phyloP scores from a whole-genome alignment of 768 basidiomycete species.

The Coprinopsis marcescibilis region DNA sequence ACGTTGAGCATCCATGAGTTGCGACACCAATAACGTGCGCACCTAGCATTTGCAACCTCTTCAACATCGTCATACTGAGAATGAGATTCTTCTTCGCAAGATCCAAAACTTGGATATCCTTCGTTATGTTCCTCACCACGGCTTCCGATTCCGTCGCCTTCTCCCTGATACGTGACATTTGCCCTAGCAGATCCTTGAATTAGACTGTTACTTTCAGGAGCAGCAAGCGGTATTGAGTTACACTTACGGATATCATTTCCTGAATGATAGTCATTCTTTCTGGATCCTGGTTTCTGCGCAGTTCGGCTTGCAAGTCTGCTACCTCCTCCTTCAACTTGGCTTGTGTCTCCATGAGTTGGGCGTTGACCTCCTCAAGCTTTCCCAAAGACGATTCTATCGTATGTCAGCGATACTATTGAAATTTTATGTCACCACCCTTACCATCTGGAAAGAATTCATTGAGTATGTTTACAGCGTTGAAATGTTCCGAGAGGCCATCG shows the following conservation, averaged over 20 bases:
- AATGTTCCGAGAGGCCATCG: conserved; percentile 51
- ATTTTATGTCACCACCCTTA: too few relatives aligned
- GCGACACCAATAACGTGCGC: conserved; percentile 20
- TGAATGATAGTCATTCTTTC: conserved; percentile 86
- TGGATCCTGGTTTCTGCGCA: conserved; percentile 79
- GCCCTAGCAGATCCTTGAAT: conserved; percentile 80
- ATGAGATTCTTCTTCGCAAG: conserved; percentile 91
- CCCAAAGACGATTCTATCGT: conserved; percentile 74
- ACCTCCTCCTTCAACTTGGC: conserved; percentile 69
- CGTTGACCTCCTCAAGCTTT: conserved; percentile 66
- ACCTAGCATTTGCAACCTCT: conserved; percentile 94
- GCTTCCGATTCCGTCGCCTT: conserved; percentile 97
- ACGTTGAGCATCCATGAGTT: neutral
- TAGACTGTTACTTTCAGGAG: conserved; percentile 8
- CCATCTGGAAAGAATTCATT: conserved; percentile 81
- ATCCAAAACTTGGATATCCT: conserved; percentile 93
- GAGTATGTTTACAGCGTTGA: conserved; percentile 49
- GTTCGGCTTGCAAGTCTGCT: conserved; percentile 54
- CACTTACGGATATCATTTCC: conserved; percentile 87
- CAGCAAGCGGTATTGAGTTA: neutral
- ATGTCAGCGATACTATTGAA: neutral
- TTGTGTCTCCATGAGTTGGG: conserved; percentile 64
- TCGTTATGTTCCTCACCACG: conserved; percentile 91
- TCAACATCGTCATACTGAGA: conserved; percentile 82
- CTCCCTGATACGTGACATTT: conserved; percentile 94